phyloP scores from a whole-genome alignment of 163 green algal genomes.

The Coccomyxa subellipsoidea region DNA sequence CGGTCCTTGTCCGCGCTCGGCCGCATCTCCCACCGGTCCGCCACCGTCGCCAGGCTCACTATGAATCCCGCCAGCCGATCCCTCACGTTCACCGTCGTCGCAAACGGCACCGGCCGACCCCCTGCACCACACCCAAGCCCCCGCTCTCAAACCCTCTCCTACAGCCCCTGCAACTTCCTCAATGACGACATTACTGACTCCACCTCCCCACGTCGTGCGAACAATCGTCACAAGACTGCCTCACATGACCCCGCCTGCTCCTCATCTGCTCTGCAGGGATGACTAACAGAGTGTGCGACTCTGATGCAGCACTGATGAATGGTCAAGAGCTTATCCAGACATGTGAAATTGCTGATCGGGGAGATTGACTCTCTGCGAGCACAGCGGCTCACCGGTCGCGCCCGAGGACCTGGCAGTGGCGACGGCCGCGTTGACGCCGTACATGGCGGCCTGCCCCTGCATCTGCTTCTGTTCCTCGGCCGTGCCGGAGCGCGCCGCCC shows the following conservation, averaged over 20 bases:
- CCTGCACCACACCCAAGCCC: neutral
- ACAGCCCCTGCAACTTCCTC: too few relatives aligned
- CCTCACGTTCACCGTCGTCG: neutral
- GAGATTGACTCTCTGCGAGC: too few relatives aligned
- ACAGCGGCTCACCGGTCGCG: neutral
- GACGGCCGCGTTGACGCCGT: constrained; percentile 2
- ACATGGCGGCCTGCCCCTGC: neutral
- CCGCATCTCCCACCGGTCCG: neutral
- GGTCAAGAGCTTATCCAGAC: too few relatives aligned
- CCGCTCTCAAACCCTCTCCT: neutral
- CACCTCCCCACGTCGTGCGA: too few relatives aligned
- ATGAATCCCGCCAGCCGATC: neutral
- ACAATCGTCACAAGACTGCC: too few relatives aligned
- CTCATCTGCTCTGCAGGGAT: too few relatives aligned
- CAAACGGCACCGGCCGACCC: neutral
- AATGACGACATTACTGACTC: too few relatives aligned
- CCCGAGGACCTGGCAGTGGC: neutral
- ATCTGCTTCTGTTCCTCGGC: neutral
- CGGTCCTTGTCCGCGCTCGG: neutral
- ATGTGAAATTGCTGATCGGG: too few relatives aligned
- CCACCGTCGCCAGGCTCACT: neutral
- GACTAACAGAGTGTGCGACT: too few relatives aligned
- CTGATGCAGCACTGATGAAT: too few relatives aligned
- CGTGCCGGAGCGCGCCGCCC: too few relatives aligned
- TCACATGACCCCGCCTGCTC: too few relatives aligned